Percentiles rank a stretch among this genome's conserved stretches.
phyloP scores from a whole-genome alignment of 306 rosid genomes.

The Spatholobus suberectus region DNA sequence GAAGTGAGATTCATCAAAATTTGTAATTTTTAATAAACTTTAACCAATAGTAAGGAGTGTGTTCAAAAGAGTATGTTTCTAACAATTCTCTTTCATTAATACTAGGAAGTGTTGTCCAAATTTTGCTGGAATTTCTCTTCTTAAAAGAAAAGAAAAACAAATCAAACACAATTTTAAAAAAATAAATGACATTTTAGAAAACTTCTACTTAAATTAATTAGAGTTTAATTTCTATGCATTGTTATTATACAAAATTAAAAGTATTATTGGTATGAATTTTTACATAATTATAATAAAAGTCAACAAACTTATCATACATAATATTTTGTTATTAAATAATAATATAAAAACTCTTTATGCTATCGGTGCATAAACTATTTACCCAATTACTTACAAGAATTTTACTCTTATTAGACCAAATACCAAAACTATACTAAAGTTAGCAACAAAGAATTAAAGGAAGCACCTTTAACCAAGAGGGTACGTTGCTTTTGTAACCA shows the following conservation, averaged over 20 bases:
- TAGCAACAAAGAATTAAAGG: slow-evolving; percentile 20
- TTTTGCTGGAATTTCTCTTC: not conserved
- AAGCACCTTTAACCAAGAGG: slow-evolving; percentile 81
- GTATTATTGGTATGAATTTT: too few relatives aligned
- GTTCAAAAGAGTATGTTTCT: too few relatives aligned
- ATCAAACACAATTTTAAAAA: not conserved
- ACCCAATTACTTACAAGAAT: not conserved
- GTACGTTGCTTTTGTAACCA: slow-evolving; percentile 85
- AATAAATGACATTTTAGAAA: not conserved
- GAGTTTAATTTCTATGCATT: too few relatives aligned
- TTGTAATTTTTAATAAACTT: too few relatives aligned
- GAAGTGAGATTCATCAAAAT: too few relatives aligned
- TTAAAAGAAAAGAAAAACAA: too few relatives aligned
- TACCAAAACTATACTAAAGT: not conserved
- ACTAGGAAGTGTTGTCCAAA: not conserved
- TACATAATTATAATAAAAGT: too few relatives aligned
- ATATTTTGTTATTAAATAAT: too few relatives aligned
- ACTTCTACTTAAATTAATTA: too few relatives aligned
- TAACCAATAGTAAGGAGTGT: too few relatives aligned
- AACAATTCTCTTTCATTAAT: not conserved
- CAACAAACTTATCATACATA: too few relatives aligned
- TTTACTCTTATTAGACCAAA: not conserved
- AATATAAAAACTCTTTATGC: not conserved
- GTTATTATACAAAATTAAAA: too few relatives aligned
- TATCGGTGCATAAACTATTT: not conserved